Evolutionary conservation across 305 asterid species (phyloP).

Genomic region (Stenogyne calaminthoides): DNA sequence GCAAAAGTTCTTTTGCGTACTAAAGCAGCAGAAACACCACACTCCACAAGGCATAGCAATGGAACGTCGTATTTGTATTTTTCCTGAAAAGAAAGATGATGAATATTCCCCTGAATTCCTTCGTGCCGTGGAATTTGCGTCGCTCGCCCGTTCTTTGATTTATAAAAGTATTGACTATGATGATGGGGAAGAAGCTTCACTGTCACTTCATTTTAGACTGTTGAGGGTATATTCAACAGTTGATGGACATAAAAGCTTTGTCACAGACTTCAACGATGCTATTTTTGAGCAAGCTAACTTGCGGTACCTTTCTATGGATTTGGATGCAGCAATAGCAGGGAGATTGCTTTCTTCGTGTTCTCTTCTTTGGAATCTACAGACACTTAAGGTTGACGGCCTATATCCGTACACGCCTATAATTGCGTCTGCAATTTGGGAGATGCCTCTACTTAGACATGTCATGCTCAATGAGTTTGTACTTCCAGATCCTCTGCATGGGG

Average conservation of each 20-base stretch:
- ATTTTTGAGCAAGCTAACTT: background rate
- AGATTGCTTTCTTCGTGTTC: background rate
- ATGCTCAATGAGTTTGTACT: background rate
- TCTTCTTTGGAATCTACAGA: background rate
- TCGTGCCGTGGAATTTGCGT: background rate
- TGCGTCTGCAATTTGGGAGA: background rate
- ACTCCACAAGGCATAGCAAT: too few species aligned
- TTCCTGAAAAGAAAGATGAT: background rate
- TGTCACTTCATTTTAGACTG: background rate
- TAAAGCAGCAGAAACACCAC: too few species aligned
- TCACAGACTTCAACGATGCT: background rate
- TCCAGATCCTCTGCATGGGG: background rate
- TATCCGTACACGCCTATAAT: background rate
- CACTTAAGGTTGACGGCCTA: background rate
- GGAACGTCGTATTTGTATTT: background rate
- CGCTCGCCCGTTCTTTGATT: background rate
- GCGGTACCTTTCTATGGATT: background rate
- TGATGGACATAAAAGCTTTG: background rate
- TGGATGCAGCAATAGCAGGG: too few species aligned
- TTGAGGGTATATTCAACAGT: background rate
- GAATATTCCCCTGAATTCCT: background rate
- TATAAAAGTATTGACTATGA: background rate
- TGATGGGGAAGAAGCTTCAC: background rate
- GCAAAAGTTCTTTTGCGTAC: too few species aligned
- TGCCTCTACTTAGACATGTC: background rate